Conservation (phyloP, 2,329 filamentous ascomycete species). For the Penicillium verrucosum region DNA sequence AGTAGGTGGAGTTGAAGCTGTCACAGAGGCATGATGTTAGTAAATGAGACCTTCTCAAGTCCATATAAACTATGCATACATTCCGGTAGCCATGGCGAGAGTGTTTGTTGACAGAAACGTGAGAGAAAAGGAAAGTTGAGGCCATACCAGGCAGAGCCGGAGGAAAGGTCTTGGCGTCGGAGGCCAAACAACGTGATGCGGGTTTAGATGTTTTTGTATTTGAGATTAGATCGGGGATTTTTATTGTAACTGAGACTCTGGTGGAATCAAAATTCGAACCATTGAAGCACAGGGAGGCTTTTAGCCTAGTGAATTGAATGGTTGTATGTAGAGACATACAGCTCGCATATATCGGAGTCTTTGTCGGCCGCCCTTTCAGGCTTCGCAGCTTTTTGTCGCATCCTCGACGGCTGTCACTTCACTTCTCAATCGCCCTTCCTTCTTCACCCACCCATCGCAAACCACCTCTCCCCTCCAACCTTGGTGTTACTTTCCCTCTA, state of each 20-base stretch:
- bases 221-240: neutral
- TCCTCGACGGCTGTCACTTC: conserved; percentile 2
- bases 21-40: conserved; percentile 2
- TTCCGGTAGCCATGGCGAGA: conserved; percentile 24
- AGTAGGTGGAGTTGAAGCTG: conserved; percentile 77
- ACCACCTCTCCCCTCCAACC: neutral
- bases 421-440: neutral
- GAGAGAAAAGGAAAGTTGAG: conserved; percentile 10
- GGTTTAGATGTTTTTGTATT: neutral
- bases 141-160: conserved; percentile 12
- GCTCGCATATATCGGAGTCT: conserved; percentile 1
- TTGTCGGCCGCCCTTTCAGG: conserved; percentile 16
- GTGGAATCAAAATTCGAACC: neutral
- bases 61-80: conserved; percentile 14
- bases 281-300: neutral
- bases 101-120: neutral
- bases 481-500: neutral
- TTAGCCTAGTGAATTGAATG: neutral
- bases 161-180: conserved; percentile 21
- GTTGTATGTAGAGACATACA: neutral
- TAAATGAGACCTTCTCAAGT: neutral
- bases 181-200: conserved; percentile 5
- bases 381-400: conserved; percentile 12
- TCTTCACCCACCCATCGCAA: neutral
- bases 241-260: neutral